Evolutionary conservation across 306 rosid genomes (phyloP), one percentile per base, ranked within the genome.

Genomic region (Glycyrrhiza uralensis): DNA sequence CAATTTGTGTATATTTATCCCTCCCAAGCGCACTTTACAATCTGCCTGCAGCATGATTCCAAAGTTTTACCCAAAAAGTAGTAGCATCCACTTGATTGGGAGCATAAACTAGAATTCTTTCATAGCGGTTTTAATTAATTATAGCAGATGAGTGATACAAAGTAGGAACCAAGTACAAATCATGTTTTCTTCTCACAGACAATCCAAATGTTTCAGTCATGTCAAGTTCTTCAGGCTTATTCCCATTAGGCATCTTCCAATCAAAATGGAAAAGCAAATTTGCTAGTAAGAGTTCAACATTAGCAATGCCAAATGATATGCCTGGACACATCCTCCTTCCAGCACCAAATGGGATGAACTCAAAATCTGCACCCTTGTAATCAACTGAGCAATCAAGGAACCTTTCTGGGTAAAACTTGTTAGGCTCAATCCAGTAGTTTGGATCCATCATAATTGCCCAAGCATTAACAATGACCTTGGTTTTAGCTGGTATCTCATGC

Each of bases 241-340:
- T 1, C 0, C 36, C 77, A 18, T 12, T 30, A 4, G 47, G 36
- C 12, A 72, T 23, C 19, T 28, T 72, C 77, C 77, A 58, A 13
- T 58, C 59, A 72, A 72, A 71, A 44, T 71, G 45, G 17, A 26
- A 71, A 7, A 71, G 55, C 58, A 71, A 71, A 10, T 19, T 7
- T 18, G 69, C 78, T 23, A 79, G 19, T 26, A 32, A 12, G 36
- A 60, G 3, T 24, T 47, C 70, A 26, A 60, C 17, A 13, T 47
- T 73, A 1, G 49, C 60, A 4, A 50, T 24, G 6, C 32, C 71
- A 62, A 62, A 62, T 10, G n/a, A 0, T 0, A 45, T 47, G 0
- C 71, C 71, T 2, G 71, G 54, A 9, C 78, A 74, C 2, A 47
- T 62, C 5, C 78, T 80, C 24, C 67, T 80, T 7, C 81, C 76